phyloP scores from a whole-genome alignment of 2,329 filamentous ascomycete genomes.

The Diaporthe ampelina region DNA sequence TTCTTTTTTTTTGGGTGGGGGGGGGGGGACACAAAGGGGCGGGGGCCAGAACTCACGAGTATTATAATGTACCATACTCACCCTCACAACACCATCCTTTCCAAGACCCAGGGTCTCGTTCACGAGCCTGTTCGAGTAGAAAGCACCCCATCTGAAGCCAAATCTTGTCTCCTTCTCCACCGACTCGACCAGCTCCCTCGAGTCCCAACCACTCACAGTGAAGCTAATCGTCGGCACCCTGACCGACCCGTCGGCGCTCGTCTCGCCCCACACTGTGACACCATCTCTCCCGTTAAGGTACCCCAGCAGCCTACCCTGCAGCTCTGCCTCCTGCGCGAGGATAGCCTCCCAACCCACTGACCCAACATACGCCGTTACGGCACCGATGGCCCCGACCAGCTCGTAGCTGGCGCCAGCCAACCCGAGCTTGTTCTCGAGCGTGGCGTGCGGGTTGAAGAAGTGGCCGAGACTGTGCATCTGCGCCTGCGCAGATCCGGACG shows the following conservation, averaged over 20 bases:
- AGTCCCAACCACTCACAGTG: constrained; percentile 65
- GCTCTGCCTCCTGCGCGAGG: constrained; percentile 66
- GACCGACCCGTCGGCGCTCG: constrained; percentile 58
- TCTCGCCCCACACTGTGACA: constrained; percentile 69
- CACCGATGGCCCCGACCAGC: constrained; percentile 72
- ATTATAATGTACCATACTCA: constrained; percentile 78
- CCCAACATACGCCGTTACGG: constrained; percentile 72
- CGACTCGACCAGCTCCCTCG: constrained; percentile 65
- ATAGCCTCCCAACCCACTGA: constrained; percentile 62
- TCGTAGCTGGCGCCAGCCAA: constrained; percentile 81
- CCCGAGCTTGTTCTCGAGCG: constrained; percentile 76
- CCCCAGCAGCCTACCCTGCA: constrained; percentile 68
- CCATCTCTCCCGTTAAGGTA: constrained; percentile 67
- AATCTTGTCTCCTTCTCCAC: constrained; percentile 68
- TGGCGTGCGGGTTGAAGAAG: constrained; percentile 74
- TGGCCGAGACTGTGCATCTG: constrained; percentile 71
- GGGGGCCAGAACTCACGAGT: constrained; percentile 70
- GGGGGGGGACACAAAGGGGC: too few species aligned
- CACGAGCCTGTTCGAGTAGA: constrained; percentile 72
- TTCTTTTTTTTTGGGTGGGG: too few species aligned
- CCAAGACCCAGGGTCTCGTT: constrained; percentile 68
- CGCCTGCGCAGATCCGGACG: constrained; percentile 64
- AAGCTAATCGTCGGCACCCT: constrained; percentile 77
- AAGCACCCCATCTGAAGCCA: constrained; percentile 73
- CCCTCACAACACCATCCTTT: constrained; percentile 73